Percentiles rank a stretch among this genome's conserved stretches.
phyloP scores from a whole-genome alignment of 2,329 filamentous ascomycete genomes.

The Monosporascus sp. region DNA sequence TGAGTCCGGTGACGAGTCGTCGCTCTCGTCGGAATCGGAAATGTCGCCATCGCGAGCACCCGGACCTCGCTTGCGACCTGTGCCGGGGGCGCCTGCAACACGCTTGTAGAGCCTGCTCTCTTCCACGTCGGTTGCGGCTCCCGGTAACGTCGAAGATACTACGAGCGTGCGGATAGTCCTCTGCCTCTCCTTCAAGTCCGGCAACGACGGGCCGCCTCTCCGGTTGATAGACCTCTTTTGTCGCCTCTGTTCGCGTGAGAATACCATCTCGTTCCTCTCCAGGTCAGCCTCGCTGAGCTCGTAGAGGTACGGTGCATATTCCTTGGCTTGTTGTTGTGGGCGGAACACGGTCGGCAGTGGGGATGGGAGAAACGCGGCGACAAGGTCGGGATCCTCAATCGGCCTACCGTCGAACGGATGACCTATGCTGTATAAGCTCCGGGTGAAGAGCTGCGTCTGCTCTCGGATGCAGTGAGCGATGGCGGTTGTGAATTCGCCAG shows the following conservation, averaged over 20 bases:
- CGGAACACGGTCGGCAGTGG: slow-evolving; percentile 80
- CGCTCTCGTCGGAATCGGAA: slow-evolving; percentile 87
- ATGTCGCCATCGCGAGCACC: slow-evolving; percentile 61
- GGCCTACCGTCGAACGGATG: slow-evolving; percentile 94
- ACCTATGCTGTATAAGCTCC: slow-evolving; percentile 85
- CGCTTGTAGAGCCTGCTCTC: slow-evolving; percentile 85
- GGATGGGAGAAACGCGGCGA: slow-evolving; percentile 77
- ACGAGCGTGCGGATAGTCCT: slow-evolving; percentile 88
- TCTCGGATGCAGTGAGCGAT: slow-evolving; percentile 98
- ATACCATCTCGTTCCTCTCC: slow-evolving; percentile 85
- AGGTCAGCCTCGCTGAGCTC: slow-evolving; percentile 88
- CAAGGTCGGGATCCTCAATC: slow-evolving; percentile 85
- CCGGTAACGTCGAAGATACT: slow-evolving; percentile 87
- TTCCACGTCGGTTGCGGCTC: slow-evolving; percentile 72
- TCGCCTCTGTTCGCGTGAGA: slow-evolving; percentile 86
- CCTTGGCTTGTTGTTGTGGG: slow-evolving; percentile 87
- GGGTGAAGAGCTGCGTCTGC: slow-evolving; percentile 89
- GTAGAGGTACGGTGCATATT: slow-evolving; percentile 89
- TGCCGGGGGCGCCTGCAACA: slow-evolving; percentile 50
- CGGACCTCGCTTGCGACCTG: slow-evolving; percentile 48
- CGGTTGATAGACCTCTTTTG: slow-evolving; percentile 95
- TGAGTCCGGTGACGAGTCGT: slow-evolving; percentile 83
- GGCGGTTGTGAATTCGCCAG: slow-evolving; percentile 92
- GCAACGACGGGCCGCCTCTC: slow-evolving; percentile 83
- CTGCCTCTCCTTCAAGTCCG: slow-evolving; percentile 93